Evolutionary conservation across 2,329 filamentous ascomycete genomes (phyloP), one percentile per base, ranked within the genome.

Genomic region (Fusarium sambucinum): DNA sequence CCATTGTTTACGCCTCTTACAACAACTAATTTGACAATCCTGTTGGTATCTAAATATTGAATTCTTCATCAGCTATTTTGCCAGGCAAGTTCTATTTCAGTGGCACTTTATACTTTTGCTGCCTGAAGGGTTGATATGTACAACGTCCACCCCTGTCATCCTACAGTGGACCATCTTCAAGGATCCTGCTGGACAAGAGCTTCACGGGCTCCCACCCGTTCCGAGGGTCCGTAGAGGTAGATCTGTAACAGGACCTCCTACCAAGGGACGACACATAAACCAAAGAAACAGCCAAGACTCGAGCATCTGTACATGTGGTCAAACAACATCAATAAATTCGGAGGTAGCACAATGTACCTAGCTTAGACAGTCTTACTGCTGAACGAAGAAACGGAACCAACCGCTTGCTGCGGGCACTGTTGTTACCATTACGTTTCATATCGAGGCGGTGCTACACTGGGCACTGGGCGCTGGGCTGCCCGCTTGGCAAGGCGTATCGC

Each of bases 201-300:
- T 67, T 69, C 50, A 67, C 61, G 50, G 66, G 30, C 42, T 59
- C 35, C 41, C 13, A 8, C 50, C 57, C 46, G 66, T 54, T 63
- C 66, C 66, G 66, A 69, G 66, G 53, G 29, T 50, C 66, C 66
- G 66, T 60, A 27, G 27, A 27, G 62, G 66, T 60, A 27, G 27
- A 27, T 27, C 27, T 27, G 27, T 27, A 27, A 8, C 27, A 27
- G 27, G 27, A 27, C 27, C 27, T 27, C 27, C 27, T 27, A 25
- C 53, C 48, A 51, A 48, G 47, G 40, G 37, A 35, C 33, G 37
- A 13, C 19, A 23, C 25, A 32, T 8, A 30, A 29, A 13, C 29
- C 21, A 54, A 47, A 21, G 12, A 42, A 12, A 30, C 17, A 45
- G 42, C 25, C 2, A 27, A 5, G 21, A 40, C 23, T 29, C n/a